These are phyloP conservation scores for Pseudevernia furfuracea DNA, from an alignment of 495 filamentous ascomycete species.

Conservation along the genomic window DNA sequence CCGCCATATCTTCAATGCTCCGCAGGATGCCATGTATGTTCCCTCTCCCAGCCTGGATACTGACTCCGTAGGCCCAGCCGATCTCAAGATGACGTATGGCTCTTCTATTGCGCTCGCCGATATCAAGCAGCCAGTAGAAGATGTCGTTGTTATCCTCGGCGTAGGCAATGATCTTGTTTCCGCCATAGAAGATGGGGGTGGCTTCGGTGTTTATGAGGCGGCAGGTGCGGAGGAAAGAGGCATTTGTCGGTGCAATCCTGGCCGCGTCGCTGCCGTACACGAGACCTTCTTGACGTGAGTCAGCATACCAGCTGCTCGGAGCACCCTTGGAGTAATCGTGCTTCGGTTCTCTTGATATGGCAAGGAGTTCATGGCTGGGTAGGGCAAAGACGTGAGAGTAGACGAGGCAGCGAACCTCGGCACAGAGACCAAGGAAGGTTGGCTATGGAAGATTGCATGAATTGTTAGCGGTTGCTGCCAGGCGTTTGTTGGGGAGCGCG, in stretches of 20 bases:
- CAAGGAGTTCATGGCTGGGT: constrained; percentile 23
- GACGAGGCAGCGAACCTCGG: constrained; percentile 40
- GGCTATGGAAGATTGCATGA: background rate
- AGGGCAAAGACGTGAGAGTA: constrained; percentile 34
- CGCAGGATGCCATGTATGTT: constrained; percentile 9
- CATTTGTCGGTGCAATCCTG: constrained; percentile 20
- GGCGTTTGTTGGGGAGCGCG: background rate
- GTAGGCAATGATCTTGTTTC: constrained; percentile 28
- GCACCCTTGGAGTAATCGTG: constrained; percentile 9
- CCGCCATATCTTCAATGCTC: constrained; percentile 11
- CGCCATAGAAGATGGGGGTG: constrained; percentile 29
- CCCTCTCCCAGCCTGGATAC: constrained; percentile 5
- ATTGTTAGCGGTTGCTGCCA: background rate
- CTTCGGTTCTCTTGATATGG: constrained; percentile 11
- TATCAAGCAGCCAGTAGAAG: constrained; percentile 20
- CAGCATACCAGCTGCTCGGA: constrained; percentile 12
- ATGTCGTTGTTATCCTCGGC: constrained; percentile 21
- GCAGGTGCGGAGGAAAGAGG: constrained; percentile 31
- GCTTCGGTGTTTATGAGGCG: constrained; percentile 30
- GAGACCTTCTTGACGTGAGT: constrained; percentile 15
- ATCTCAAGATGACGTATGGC: constrained; percentile 14
- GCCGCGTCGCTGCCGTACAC: constrained; percentile 9
- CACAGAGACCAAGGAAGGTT: constrained; percentile 34
- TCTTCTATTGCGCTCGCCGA: constrained; percentile 13
- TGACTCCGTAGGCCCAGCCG: constrained; percentile 17